Evolutionary conservation across 2,329 filamentous ascomycete genomes (phyloP), one percentile per base, ranked within the genome.

Genomic region (Alternaria burnsii): DNA sequence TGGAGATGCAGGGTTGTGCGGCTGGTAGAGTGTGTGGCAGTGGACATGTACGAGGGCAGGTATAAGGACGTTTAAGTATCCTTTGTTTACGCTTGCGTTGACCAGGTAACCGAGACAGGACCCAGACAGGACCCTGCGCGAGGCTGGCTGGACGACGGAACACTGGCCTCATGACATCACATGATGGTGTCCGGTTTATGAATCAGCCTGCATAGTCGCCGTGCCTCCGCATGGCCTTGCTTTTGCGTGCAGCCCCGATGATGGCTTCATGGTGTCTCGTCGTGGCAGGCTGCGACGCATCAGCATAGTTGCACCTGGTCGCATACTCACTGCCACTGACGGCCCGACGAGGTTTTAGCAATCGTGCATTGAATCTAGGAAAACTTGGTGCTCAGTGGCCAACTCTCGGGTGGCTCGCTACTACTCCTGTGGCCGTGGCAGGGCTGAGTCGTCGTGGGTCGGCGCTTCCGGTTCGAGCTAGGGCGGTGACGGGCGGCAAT

Each of bases 21-120:
- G 59, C 55, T 57, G 44, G 48, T 52, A 41, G 58, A 52, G 60
- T 66, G 66, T 65, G 66, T 67, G 66, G 63, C 62, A 57, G 59
- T 61, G 65, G 67, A 50, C 55, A 50, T 41, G 58, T 32, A 46
- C 51, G 59, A 50, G 57, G 69, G 69, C 66, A 70, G 69, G 66
- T 59, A 59, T 63, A 53, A 62, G 58, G 58, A 65, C 59, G 61
- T 52, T 77, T 77, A 76, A 76, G 72, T 77, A 76, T 57, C 34
- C 40, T 69, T 73, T 77, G 74, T 77, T 78, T 76, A 76, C 68
- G 65, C 53, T 59, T 50, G 52, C 53, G 76, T 78, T 71, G 74
- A 63, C 72, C 53, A 42, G 69, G 75, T 61, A 68, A 78, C 72
- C 58, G 52, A 55, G 56, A 16, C 48, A 47, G 58, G 60, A 60